These are phyloP conservation scores for Zygosaccharomyces pseudobailii DNA, from an alignment of 1,139 yeast genomes.

Conservation along the genomic window DNA sequence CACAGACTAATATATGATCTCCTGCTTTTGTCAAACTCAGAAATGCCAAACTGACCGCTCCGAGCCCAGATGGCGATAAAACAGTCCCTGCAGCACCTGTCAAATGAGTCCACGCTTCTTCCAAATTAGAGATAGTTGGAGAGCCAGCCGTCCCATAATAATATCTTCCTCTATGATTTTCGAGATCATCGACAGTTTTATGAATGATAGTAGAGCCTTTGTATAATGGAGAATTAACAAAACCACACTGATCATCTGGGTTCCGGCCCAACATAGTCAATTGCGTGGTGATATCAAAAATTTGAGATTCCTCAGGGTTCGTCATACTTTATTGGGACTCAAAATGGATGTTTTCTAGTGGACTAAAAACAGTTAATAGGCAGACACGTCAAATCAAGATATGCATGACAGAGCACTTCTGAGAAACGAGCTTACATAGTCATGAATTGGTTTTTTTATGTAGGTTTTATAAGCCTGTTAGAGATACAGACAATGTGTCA, in stretches of 20 bases:
- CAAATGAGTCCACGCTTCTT: conserved; percentile 11
- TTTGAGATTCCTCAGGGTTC: too few relatives aligned
- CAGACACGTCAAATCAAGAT: too few relatives aligned
- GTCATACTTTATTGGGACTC: too few relatives aligned
- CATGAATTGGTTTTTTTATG: too few relatives aligned
- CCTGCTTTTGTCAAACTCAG: conserved; percentile 9
- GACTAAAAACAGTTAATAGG: too few relatives aligned
- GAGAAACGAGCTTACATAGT: too few relatives aligned
- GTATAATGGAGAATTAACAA: conserved; percentile 11
- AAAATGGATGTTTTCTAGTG: too few relatives aligned
- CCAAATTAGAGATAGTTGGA: conserved; percentile 12
- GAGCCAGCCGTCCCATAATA: conserved; percentile 13
- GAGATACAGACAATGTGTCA: too few relatives aligned
- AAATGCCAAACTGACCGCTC: conserved; percentile 9
- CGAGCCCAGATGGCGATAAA: conserved; percentile 12
- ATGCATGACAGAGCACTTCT: too few relatives aligned
- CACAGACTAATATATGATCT: conserved; percentile 9
- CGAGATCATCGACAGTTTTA: conserved; percentile 6
- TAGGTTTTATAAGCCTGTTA: too few relatives aligned
- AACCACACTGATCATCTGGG: conserved; percentile 10
- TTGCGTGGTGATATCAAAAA: conserved; percentile 1
- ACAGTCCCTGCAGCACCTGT: conserved; percentile 14
- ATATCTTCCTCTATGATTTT: conserved; percentile 7
- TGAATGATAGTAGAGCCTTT: conserved; percentile 13
- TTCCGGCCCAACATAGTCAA: conserved; percentile 10